phyloP scores from a whole-genome alignment of 2,329 filamentous ascomycete species.

The Aureobasidium sp. region DNA sequence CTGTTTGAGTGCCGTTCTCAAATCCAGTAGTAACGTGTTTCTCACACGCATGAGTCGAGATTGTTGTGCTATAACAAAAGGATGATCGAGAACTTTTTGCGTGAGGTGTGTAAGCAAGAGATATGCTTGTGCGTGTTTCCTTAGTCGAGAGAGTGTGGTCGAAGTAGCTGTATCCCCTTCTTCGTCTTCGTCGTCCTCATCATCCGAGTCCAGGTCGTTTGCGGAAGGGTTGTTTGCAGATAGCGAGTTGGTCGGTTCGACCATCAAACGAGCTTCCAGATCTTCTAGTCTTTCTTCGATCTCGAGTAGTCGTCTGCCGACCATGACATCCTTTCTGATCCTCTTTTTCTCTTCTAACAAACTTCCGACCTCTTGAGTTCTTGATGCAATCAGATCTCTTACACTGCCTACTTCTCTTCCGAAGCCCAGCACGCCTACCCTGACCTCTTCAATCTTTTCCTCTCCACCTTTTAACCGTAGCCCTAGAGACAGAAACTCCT shows the following conservation, averaged over 20 bases:
- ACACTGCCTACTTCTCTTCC: slow-evolving; percentile 71
- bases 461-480: slow-evolving; percentile 77
- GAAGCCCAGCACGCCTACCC: slow-evolving; percentile 80
- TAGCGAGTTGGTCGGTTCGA: slow-evolving; percentile 28
- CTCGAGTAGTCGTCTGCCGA: slow-evolving; percentile 56
- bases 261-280: slow-evolving; percentile 54
- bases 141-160: slow-evolving; percentile 34
- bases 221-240: slow-evolving; percentile 7
- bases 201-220: slow-evolving; percentile 23
- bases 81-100: slow-evolving; percentile 46
- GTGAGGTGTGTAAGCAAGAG: slow-evolving; percentile 45
- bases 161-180: slow-evolving; percentile 20
- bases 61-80: slow-evolving; percentile 52
- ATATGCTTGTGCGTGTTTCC: slow-evolving; percentile 50
- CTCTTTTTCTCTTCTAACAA: slow-evolving; percentile 58
- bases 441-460: slow-evolving; percentile 82
- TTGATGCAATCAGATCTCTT: slow-evolving; percentile 53
- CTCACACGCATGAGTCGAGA: slow-evolving; percentile 48
- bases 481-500: slow-evolving; percentile 78
- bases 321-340: slow-evolving; percentile 56
- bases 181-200: slow-evolving; percentile 26
- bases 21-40: slow-evolving; percentile 55
- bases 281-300: slow-evolving; percentile 53
- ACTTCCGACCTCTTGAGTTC: slow-evolving; percentile 52
- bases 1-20: slow-evolving; percentile 54